Evolutionary conservation across 768 basidiomycete species (phyloP), one percentile per base, ranked within the genome.

Genomic region (Naematelia encephala): DNA sequence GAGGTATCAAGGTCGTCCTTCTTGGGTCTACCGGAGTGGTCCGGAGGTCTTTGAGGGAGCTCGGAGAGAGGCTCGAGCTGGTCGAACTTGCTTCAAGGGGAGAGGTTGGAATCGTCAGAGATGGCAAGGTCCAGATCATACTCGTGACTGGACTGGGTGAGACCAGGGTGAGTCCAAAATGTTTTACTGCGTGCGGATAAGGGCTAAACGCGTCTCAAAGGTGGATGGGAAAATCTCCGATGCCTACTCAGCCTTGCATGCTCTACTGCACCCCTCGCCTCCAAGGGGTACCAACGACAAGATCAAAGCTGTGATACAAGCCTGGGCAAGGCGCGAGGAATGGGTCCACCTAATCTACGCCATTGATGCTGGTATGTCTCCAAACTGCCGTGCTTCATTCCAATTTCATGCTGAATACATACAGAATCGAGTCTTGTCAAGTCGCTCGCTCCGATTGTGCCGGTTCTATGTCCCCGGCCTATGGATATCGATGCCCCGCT

Each of bases 121-220:
- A 60, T 4, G 70, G 63, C 16, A 61, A 67, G 50, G 28, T 67
- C 5, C 63, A 42, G 10, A 29, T 63, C 34, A 52, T 50, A 13
- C 43, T 72, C 4, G 48, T 58, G 4, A 66, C 56, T 1, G 61
- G 59, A 16, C 22, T 48, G 11, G 57, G 28, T 4, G 22, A 21
- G 8, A 59, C 55, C 8, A 62, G 66, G 60, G 69, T 68, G 23
- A 43, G 69, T 52, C 39, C n/a, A n/a, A n/a, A n/a, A n/a, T n/a
- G n/a, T n/a, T n/a, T n/a, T n/a, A n/a, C n/a, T n/a, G n/a, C n/a
- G n/a, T n/a, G n/a, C n/a, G n/a, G n/a, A n/a, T n/a, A n/a, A n/a
- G n/a, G n/a, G n/a, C n/a, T n/a, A n/a, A n/a, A n/a, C n/a, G n/a
- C n/a, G n/a, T n/a, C n/a, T n/a, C 43, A 49, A 46, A 70, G 68